Conservation (phyloP, 2,329 filamentous ascomycete genomes). For the Xylaria sp. region DNA sequence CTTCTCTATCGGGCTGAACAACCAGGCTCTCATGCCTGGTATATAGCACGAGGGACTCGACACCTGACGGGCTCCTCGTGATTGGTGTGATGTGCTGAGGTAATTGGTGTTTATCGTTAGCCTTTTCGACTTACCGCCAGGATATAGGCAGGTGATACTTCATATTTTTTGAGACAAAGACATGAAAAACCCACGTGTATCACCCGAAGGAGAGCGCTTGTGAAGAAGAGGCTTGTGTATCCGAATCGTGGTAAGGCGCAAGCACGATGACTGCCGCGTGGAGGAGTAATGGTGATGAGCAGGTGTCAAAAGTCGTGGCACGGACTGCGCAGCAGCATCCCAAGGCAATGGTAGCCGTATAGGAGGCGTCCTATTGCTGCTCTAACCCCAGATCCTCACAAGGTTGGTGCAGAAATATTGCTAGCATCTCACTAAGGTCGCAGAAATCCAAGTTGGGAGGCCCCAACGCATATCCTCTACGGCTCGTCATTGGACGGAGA, state of each 20-base stretch:
- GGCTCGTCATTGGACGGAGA: slow-evolving; percentile 29
- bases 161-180: neutral
- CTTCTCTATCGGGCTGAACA: slow-evolving; percentile 35
- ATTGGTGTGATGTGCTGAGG: slow-evolving; percentile 30
- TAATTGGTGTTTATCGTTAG: slow-evolving; percentile 19
- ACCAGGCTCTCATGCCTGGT: slow-evolving; percentile 21
- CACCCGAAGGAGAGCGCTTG: neutral
- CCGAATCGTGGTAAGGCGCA: slow-evolving; percentile 2
- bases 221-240: slow-evolving; percentile 2
- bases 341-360: slow-evolving; percentile 37
- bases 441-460: slow-evolving; percentile 30
- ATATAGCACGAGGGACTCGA: slow-evolving; percentile 19
- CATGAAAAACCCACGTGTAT: slow-evolving; percentile 3
- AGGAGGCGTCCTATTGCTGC: slow-evolving; percentile 36
- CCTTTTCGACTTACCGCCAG: slow-evolving; percentile 12
- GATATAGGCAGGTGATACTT: slow-evolving; percentile 10
- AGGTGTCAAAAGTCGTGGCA: slow-evolving; percentile 6
- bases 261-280: slow-evolving; percentile 13
- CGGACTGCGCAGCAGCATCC: slow-evolving; percentile 29
- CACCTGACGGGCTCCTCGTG: slow-evolving; percentile 29
- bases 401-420: slow-evolving; percentile 33
- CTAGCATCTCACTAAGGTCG: slow-evolving; percentile 31
- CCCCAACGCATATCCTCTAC: slow-evolving; percentile 15
- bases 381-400: slow-evolving; percentile 37
- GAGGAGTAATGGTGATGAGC: slow-evolving; percentile 11